Conservation (phyloP, 257 asterid species). For the Penstemon eatonii region DNA sequence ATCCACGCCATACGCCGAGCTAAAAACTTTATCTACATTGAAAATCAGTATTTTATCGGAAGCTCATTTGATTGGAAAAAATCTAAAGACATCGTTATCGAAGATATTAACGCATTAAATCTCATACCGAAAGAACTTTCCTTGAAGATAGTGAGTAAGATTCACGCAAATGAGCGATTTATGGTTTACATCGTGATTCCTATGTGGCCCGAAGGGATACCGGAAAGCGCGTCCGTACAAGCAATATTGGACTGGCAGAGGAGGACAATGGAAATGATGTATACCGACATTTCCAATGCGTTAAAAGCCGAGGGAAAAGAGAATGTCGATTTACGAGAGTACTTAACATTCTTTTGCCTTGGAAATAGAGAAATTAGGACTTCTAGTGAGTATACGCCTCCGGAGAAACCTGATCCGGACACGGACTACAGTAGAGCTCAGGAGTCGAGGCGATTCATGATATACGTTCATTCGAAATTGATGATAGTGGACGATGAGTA, state of each 20-base stretch:
- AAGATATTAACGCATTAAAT: slow-evolving; percentile 68
- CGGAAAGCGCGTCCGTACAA: slow-evolving; percentile 80
- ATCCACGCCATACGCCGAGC: slow-evolving; percentile 88
- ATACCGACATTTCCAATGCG: slow-evolving; percentile 58
- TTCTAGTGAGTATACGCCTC: slow-evolving; percentile 55
- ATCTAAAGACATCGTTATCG: slow-evolving; percentile 33
- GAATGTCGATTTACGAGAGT: slow-evolving; percentile 61
- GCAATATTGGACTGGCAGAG: slow-evolving; percentile 94
- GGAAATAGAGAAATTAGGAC: slow-evolving; percentile 69
- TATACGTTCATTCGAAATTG: slow-evolving; percentile 88
- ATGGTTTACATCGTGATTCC: slow-evolving; percentile 76
- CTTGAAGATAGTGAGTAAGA: slow-evolving; percentile 75
- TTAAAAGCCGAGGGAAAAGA: slow-evolving; percentile 46
- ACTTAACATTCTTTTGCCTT: slow-evolving; percentile 81
- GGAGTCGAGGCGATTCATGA: slow-evolving; percentile 84
- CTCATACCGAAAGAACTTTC: slow-evolving; percentile 83
- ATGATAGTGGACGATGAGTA: slow-evolving; percentile 98
- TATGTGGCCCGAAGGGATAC: slow-evolving; percentile 97
- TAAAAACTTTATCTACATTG: slow-evolving; percentile 75
- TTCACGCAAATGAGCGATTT: slow-evolving; percentile 66
- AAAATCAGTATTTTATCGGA: slow-evolving; percentile 83
- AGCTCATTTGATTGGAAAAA: slow-evolving; percentile 82
- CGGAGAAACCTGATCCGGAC: slow-evolving; percentile 59
- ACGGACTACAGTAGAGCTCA: slow-evolving; percentile 78
- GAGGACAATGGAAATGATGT: slow-evolving; percentile 99